Percentiles rank a stretch among this genome's conserved stretches.
These are phyloP conservation scores for Combretum micranthum DNA, from an alignment of 345 rosid species.

Conservation along the genomic window DNA sequence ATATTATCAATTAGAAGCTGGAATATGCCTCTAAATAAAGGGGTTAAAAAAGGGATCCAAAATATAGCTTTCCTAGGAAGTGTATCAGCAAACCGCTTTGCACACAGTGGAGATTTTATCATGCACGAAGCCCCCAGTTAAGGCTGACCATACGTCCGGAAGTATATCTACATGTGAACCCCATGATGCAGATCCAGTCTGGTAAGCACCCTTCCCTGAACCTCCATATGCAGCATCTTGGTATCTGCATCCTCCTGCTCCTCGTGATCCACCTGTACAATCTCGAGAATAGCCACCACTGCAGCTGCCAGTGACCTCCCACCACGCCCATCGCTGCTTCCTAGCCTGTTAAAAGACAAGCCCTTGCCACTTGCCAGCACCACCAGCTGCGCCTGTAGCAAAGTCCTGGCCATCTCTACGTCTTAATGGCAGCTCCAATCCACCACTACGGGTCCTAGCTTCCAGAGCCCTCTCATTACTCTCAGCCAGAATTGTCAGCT, in stretches of 20 bases:
- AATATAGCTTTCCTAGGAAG: too few species aligned
- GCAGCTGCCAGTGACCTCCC: constrained; percentile 27
- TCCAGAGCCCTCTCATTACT: constrained; percentile 81
- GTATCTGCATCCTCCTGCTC: constrained; percentile 43
- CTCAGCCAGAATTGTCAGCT: constrained; percentile 57
- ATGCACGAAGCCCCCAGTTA: constrained; percentile 42
- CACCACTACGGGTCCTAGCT: constrained; percentile 55
- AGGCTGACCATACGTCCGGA: constrained; percentile 71
- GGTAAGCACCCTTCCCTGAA: constrained; percentile 23
- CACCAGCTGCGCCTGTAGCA: constrained; percentile 28
- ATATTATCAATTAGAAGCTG: too few species aligned
- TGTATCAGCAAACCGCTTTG: too few species aligned
- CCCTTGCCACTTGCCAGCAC: constrained; percentile 57
- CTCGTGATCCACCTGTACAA: constrained; percentile 31
- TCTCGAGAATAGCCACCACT: constrained; percentile 44
- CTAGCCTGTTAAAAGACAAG: constrained; percentile 40
- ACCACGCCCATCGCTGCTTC: constrained; percentile 27
- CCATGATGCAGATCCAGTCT: constrained; percentile 23
- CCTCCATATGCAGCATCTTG: constrained; percentile 20
- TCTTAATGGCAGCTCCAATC: constrained; percentile 54
- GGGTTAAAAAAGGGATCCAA: too few species aligned
- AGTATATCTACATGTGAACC: constrained; percentile 50
- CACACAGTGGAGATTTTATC: neutral
- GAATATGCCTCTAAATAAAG: too few species aligned
- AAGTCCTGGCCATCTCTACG: constrained; percentile 65